phyloP scores from a whole-genome alignment of 2,329 filamentous ascomycete species.

The Arthrobotrys iridis region DNA sequence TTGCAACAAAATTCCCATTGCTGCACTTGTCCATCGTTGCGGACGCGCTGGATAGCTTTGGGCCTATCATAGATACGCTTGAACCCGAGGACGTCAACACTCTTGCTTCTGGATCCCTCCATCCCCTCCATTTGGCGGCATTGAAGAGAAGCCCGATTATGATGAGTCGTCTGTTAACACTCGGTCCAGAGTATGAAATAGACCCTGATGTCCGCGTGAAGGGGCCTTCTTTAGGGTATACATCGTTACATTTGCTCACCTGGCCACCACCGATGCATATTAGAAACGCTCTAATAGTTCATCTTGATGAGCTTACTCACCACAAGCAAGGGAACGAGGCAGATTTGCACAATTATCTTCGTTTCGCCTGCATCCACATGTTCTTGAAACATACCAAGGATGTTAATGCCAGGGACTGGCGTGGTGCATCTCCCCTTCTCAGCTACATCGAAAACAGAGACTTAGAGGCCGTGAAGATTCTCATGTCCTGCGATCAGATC shows the following conservation, averaged over 20 bases:
- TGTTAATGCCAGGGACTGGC: background rate
- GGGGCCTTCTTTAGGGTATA: background rate
- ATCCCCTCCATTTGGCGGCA: background rate
- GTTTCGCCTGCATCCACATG: background rate
- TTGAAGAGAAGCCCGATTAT: background rate
- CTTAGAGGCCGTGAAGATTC: background rate
- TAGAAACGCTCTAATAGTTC: background rate
- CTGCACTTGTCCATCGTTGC: background rate
- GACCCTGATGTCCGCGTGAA: background rate
- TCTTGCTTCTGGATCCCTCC: background rate
- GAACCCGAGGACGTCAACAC: background rate
- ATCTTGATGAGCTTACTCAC: background rate
- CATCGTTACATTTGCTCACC: background rate
- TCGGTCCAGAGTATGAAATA: background rate
- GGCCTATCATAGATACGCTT: background rate
- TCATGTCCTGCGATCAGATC: background rate
- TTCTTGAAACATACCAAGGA: background rate
- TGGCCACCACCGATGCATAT: background rate
- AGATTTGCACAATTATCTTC: background rate
- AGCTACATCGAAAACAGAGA: background rate
- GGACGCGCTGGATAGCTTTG: background rate
- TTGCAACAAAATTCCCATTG: background rate
- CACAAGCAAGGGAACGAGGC: background rate
- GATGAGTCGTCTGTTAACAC: background rate
- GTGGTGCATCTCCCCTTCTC: background rate